These are phyloP conservation scores for Gaertneriomyces sp. DNA, from an alignment of 192 early-diverging fungal species.

Conservation along the genomic window DNA sequence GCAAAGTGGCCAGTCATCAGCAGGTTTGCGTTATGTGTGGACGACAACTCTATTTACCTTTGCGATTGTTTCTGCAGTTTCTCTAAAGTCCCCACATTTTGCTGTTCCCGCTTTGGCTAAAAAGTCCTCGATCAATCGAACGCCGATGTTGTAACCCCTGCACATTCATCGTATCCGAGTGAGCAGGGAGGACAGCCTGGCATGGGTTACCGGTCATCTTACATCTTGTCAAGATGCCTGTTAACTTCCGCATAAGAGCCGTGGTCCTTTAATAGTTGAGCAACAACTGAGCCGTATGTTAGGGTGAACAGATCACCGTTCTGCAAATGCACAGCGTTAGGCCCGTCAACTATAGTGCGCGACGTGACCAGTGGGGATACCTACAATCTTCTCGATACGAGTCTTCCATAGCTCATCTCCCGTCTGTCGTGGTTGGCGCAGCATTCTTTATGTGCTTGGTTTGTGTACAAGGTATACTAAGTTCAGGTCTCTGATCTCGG, in stretches of 20 bases:
- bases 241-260: constrained; percentile 92
- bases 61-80: constrained; percentile 91
- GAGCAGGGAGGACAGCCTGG: too few species aligned
- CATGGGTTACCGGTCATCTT: constrained; percentile 15
- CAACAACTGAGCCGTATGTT: constrained; percentile 96
- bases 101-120: constrained; percentile 72
- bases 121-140: constrained; percentile 93
- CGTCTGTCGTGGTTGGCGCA: constrained; percentile 25
- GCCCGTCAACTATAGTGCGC: not conserved
- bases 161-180: not conserved
- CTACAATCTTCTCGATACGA: constrained; percentile 91
- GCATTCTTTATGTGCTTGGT: constrained; percentile 11
- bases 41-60: constrained; percentile 56
- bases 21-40: not conserved
- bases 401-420: constrained; percentile 97
- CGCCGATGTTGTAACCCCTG: constrained; percentile 97
- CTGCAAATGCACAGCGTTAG: constrained; percentile 11
- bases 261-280: constrained; percentile 88
- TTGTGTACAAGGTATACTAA: not conserved
- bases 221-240: constrained; percentile 97
- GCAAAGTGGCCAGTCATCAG: not conserved
- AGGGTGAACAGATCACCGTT: constrained; percentile 95
- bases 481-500: too few species aligned
- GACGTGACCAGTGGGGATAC: constrained; percentile 3
- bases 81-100: constrained; percentile 84